phyloP scores from a whole-genome alignment of 2,329 filamentous ascomycete genomes.

The Aspergillus sp. region DNA sequence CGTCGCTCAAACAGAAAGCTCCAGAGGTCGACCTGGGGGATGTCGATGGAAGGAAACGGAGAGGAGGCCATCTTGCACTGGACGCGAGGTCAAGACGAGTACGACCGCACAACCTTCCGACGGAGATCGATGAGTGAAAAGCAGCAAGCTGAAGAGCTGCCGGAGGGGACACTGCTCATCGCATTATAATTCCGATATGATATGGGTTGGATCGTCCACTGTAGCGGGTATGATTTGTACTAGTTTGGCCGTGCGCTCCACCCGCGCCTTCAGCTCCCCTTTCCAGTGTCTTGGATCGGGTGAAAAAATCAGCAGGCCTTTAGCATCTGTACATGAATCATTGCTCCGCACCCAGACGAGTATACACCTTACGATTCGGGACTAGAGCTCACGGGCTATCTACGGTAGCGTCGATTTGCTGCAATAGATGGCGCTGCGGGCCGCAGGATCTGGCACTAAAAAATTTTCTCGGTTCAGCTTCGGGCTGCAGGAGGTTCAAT shows the following conservation, averaged over 20 bases:
- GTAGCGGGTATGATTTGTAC: background rate
- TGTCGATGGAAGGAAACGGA: constrained; percentile 10
- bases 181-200: background rate
- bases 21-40: constrained; percentile 15
- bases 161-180: background rate
- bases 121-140: background rate
- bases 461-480: background rate
- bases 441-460: background rate
- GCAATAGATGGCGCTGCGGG: background rate
- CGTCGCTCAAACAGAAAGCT: constrained; percentile 13
- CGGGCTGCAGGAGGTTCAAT: background rate
- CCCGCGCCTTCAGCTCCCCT: background rate
- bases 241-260: background rate
- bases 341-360: too few relatives aligned
- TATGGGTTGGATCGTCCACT: background rate
- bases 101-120: background rate
- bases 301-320: too few relatives aligned
- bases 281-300: too few relatives aligned
- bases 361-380: too few relatives aligned
- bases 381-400: too few relatives aligned
- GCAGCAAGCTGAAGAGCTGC: background rate
- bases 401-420: background rate
- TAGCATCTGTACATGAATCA: too few relatives aligned
- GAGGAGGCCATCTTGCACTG: constrained; percentile 1
- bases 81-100: background rate